Percentiles rank a stretch among this genome's conserved stretches.
Conservation (phyloP, 495 filamentous ascomycete species). For the Evansstolkia leycettana region DNA sequence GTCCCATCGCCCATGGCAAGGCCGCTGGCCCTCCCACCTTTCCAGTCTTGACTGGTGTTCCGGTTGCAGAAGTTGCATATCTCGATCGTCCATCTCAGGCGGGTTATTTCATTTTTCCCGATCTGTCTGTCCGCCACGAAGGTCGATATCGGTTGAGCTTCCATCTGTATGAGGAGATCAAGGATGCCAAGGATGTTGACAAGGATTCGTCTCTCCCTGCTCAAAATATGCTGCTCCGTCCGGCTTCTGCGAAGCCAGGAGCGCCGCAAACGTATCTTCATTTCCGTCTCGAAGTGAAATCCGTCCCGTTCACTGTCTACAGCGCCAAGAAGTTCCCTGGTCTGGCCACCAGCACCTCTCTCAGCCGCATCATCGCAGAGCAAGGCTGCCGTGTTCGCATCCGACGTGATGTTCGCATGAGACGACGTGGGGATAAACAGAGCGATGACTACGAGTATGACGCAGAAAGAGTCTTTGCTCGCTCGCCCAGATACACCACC, state of each 20-base stretch:
- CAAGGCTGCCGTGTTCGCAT: constrained; percentile 97
- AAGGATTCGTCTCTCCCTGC: constrained; percentile 27
- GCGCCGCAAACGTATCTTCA: constrained; percentile 34
- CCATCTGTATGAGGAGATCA: constrained; percentile 86
- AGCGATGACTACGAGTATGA: constrained; percentile 48
- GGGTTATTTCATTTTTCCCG: constrained; percentile 96
- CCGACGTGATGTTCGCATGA: constrained; percentile 93
- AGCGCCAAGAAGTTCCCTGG: constrained; percentile 99
- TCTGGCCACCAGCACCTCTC: constrained; percentile 73
- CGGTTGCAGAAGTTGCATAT: constrained; percentile 94
- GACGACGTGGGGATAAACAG: constrained; percentile 66
- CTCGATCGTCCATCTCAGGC: constrained; percentile 82
- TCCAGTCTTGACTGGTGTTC: constrained; percentile 86
- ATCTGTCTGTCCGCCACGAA: constrained; percentile 93
- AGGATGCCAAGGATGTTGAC: constrained; percentile 58
- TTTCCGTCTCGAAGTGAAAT: constrained; percentile 85
- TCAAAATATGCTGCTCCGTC: constrained; percentile 11
- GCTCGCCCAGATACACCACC: constrained; percentile 46
- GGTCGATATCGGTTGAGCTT: constrained; percentile 82
- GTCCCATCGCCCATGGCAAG: constrained; percentile 73
- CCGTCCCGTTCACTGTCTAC: constrained; percentile 75
- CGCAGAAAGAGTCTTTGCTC: constrained; percentile 50
- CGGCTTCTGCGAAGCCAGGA: constrained; percentile 16
- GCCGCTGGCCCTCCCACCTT: constrained; percentile 53
- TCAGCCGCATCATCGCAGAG: constrained; percentile 87